Conservation (phyloP, 805 yeast genomes). For the Hanseniaspora meyeri region DNA sequence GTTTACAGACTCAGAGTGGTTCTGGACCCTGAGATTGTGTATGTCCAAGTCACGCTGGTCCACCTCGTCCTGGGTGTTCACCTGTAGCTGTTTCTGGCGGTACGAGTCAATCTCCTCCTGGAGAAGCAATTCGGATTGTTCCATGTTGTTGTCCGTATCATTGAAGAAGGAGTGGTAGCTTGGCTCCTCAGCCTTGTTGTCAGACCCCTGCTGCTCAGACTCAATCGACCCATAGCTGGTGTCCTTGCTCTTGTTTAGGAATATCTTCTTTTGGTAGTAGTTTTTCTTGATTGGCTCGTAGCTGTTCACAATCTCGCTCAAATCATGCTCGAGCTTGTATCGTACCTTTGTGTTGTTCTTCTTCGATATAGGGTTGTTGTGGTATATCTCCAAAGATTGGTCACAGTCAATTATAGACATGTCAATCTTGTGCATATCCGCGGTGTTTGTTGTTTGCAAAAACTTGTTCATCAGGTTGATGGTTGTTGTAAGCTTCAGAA, state of each 20-base stretch:
- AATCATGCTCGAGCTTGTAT: slow-evolving; percentile 32
- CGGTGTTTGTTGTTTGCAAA: slow-evolving; percentile 15
- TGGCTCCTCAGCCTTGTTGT: neutral
- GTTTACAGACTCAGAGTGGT: slow-evolving; percentile 59
- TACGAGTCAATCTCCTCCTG: slow-evolving; percentile 17
- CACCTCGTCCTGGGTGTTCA: slow-evolving; percentile 24
- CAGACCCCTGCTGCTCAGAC: neutral
- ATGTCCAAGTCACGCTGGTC: slow-evolving; percentile 46
- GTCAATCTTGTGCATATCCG: slow-evolving; percentile 29
- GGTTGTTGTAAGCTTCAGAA: slow-evolving; percentile 14
- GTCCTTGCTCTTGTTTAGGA: slow-evolving; percentile 2
- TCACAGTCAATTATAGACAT: slow-evolving; percentile 25
- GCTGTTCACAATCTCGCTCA: slow-evolving; percentile 37
- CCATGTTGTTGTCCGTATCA: slow-evolving; percentile 10
- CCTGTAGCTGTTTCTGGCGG: slow-evolving; percentile 23
- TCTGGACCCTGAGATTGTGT: slow-evolving; percentile 53
- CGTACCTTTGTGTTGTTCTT: slow-evolving; percentile 1
- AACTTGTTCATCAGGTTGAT: slow-evolving; percentile 16
- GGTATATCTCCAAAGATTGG: slow-evolving; percentile 13
- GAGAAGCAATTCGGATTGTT: slow-evolving; percentile 31
- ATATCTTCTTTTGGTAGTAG: slow-evolving; percentile 37
- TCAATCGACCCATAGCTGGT: slow-evolving; percentile 13
- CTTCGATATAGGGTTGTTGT: neutral
- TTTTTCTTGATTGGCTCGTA: slow-evolving; percentile 33
- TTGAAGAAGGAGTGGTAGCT: neutral